phyloP scores from a whole-genome alignment of 2,329 filamentous ascomycete genomes.

The Talaromyces verruculosus region DNA sequence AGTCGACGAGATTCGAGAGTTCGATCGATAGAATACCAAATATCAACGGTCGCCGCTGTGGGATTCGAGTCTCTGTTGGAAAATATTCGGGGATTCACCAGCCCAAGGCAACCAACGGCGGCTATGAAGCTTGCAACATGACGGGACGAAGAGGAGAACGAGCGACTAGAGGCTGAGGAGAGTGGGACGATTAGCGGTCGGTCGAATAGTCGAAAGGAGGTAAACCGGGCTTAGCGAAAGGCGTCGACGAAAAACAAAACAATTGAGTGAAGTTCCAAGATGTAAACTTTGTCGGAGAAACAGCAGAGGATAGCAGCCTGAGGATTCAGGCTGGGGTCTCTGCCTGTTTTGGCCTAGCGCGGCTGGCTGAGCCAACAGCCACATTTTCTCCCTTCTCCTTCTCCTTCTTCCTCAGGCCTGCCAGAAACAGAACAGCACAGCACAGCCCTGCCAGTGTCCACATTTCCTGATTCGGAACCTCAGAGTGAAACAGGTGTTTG shows the following conservation, averaged over 20 bases:
- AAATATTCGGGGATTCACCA: background rate
- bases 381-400: background rate
- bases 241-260: constrained; percentile 6
- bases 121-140: constrained; percentile 7
- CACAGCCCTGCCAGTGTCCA: constrained; percentile 4
- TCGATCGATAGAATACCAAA: background rate
- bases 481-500: constrained; percentile 2
- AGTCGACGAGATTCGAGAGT: background rate
- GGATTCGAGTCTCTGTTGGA: background rate
- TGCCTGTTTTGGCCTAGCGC: background rate
- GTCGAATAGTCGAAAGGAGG: background rate
- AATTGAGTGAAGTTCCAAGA: background rate
- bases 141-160: constrained; percentile 3
- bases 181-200: background rate
- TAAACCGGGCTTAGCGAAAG: background rate
- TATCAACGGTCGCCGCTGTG: background rate
- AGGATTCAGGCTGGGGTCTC: background rate
- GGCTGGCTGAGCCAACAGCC: background rate
- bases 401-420: background rate
- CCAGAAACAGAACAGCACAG: background rate
- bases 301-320: background rate
- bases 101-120: constrained; percentile 8
- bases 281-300: background rate
- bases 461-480: background rate
- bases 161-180: constrained; percentile 5